Evolutionary conservation across 2,329 filamentous ascomycete genomes (phyloP).

Genomic region (Cordyceps fumosorosea): DNA sequence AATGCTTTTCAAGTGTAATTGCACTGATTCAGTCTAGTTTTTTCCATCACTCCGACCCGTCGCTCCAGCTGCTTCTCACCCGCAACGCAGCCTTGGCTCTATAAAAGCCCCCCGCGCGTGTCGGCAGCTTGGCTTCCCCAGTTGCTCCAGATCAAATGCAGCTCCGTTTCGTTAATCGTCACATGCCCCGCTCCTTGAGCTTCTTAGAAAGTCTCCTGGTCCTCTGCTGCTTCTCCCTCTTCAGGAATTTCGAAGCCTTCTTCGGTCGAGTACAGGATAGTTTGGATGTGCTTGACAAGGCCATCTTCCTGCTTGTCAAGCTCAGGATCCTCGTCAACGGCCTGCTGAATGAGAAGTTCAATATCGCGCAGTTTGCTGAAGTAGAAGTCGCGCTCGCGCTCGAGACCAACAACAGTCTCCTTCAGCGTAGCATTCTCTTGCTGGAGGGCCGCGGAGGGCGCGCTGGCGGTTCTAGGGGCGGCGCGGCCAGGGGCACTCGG

Average conservation of each 20-base stretch:
- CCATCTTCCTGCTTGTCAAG: slow-evolving; percentile 90
- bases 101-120: background rate
- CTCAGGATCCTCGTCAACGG: slow-evolving; percentile 86
- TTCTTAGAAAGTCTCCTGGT: slow-evolving; percentile 70
- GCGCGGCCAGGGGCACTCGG: slow-evolving; percentile 49
- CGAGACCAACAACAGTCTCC: slow-evolving; percentile 89
- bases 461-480: slow-evolving; percentile 42
- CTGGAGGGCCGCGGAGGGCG: slow-evolving; percentile 65
- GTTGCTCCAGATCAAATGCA: slow-evolving; percentile 5
- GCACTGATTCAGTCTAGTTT: slow-evolving; percentile 4
- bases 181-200: background rate
- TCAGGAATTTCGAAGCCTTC: slow-evolving; percentile 85
- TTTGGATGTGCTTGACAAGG: slow-evolving; percentile 91
- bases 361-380: slow-evolving; percentile 98
- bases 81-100: background rate
- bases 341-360: slow-evolving; percentile 87
- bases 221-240: slow-evolving; percentile 63
- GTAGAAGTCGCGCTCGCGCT: slow-evolving; percentile 97
- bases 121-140: background rate
- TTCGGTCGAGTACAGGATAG: slow-evolving; percentile 95
- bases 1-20: slow-evolving; percentile 10
- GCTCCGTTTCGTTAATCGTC: slow-evolving; percentile 10
- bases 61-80: background rate
- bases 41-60: background rate
- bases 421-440: slow-evolving; percentile 84